Base-by-base conservation (phyloP, 2,329 filamentous ascomycete genomes). In the Colletotrichum lupini region DNA sequence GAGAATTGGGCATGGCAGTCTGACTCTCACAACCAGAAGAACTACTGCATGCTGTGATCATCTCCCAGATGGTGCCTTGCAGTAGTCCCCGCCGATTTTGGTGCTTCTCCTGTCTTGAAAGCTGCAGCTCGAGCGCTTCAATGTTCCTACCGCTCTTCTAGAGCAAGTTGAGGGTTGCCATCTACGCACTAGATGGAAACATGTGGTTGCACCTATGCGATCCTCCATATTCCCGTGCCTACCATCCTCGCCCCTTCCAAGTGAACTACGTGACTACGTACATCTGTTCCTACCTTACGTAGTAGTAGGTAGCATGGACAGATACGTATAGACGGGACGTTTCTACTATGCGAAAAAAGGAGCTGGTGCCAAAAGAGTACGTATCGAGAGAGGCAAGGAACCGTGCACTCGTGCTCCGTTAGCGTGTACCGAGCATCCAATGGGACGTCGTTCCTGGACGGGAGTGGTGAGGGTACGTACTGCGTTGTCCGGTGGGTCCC, bases 21-120 rank as follows among this genome's bases (percentile, higher is more conserved):
- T 65, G 46, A 70, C 55, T 49, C 53, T 64, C 55, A 62, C 35
- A 12, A 59, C 56, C 6, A 26, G n/a, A 19, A 12, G 12, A 30
- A 24, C 65, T 69, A n/a, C 65, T 69, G 66, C 66, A 64, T 57
- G 59, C 42, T 59, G 70, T 69, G 59, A 16, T 70, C 66, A 60
- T 32, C 49, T 56, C 26, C 52, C 37, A 62, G 72, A 72, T 74
- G 72, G 72, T 74, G 68, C 72, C 72, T 74, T 74, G 72, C 72
- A 74, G 72, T 74, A 74, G 72, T 52, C 32, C 42, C 72, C 68
- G 67, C 52, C 72, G 35, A 67, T 49, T 60, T 9, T 61, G 60
- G 61, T 66, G 71, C 67, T 60, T 73, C 46, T 71, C 57, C 67
- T 71, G 71, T 71, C 67, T 73, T 71, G 71, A 46, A 73, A 66